These are phyloP conservation scores for Rosa hybrid DNA, from an alignment of 331 rosid genomes.

Conservation along the genomic window DNA sequence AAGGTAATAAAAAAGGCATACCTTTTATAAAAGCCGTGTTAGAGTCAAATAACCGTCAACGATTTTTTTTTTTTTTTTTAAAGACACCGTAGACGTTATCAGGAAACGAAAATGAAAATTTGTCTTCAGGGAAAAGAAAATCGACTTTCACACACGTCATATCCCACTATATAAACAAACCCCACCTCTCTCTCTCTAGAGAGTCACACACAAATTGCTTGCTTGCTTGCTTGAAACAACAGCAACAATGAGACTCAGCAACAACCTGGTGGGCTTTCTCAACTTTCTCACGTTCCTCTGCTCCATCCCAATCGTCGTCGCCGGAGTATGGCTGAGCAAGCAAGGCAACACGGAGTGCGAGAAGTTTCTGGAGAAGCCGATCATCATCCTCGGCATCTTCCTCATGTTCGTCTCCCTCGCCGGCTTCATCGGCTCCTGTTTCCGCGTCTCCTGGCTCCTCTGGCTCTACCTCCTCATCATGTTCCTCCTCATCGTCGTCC, in stretches of 20 bases:
- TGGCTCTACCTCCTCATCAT: conserved; percentile 83
- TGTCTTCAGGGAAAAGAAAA: no score
- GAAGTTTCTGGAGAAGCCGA: conserved; percentile 58
- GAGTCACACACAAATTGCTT: no score
- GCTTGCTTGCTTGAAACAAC: neutral
- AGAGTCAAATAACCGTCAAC: no score
- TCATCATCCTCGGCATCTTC: conserved; percentile 65
- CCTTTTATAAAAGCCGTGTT: no score
- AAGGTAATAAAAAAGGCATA: no score
- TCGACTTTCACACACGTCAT: no score
- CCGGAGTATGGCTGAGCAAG: conserved; percentile 71
- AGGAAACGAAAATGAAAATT: no score
- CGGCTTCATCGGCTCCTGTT: conserved; percentile 84
- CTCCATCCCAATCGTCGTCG: conserved; percentile 64
- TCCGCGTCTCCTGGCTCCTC: conserved; percentile 73
- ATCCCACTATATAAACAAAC: no score
- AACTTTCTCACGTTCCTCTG: conserved; percentile 68
- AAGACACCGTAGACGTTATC: no score
- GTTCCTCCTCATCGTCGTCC: conserved; percentile 74
- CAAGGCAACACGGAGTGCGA: conserved; percentile 70
- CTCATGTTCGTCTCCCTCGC: conserved; percentile 70
- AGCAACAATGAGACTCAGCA: conserved; percentile 44
- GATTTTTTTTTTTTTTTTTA: no score
- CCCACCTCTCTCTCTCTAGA: no score
- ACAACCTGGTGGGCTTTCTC: conserved; percentile 68